Evolutionary conservation across 768 basidiomycete genomes (phyloP).

Genomic region (Phlebiopsis flavidoalba): DNA sequence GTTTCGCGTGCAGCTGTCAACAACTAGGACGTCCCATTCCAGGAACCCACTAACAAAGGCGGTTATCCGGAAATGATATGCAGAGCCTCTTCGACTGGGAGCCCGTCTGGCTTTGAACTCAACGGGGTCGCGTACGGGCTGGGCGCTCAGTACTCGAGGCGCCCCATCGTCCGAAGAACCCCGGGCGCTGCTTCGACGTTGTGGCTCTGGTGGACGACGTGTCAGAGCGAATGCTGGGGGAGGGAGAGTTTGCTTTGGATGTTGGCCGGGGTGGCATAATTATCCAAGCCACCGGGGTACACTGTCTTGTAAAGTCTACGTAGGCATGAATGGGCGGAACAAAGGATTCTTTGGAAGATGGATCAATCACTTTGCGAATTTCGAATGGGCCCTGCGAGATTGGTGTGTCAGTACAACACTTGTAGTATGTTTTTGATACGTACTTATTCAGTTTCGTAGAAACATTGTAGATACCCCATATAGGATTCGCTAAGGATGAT

Average conservation of each 20-base stretch:
- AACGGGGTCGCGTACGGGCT: conserved; percentile 19
- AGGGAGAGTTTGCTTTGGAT: conserved; percentile 16
- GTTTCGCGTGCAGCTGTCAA: not conserved
- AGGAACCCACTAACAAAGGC: conserved; percentile 62
- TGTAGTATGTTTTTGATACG: conserved; percentile 7
- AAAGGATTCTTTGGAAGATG: not conserved
- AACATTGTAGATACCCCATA: conserved; percentile 73
- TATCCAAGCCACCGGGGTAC: conserved; percentile 22
- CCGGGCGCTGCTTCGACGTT: conserved; percentile 12
- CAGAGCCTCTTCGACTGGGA: conserved; percentile 59
- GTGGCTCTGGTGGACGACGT: conserved; percentile 13
- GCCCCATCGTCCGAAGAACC: conserved; percentile 26
- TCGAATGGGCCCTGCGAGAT: conserved; percentile 55
- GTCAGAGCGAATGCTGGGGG: conserved; percentile 20
- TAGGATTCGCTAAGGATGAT: conserved; percentile 56
- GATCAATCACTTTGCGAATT: conserved; percentile 61
- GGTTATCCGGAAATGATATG: conserved; percentile 68
- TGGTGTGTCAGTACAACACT: not conserved
- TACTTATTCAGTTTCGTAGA: conserved; percentile 64
- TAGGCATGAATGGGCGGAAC: not conserved
- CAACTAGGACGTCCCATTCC: too few relatives aligned
- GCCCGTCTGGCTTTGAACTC: conserved; percentile 36
- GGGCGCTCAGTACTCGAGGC: conserved; percentile 15
- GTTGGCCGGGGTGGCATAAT: conserved; percentile 24
- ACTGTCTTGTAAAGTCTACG: conserved; percentile 25